Evolutionary conservation across 1,139 yeast species (phyloP), one percentile per base, ranked within the genome.

Genomic region (Yamadazyma friedrichii): DNA sequence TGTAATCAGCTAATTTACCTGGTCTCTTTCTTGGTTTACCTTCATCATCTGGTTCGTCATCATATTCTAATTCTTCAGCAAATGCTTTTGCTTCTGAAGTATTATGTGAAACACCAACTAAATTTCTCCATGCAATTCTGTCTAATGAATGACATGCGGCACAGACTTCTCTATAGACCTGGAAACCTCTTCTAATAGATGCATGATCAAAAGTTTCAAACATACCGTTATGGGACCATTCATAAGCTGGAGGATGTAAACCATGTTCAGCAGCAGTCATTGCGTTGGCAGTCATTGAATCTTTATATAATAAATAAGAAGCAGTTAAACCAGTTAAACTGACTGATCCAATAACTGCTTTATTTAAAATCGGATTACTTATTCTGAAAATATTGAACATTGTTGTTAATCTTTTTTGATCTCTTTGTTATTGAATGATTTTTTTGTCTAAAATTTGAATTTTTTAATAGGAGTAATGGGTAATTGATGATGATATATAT

Each of bases 211-310:
- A 94, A 42, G 96, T 79, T 53, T 84, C 84, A 59, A 91, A 81
- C 82, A 89, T 85, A 59, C 95, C 97, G 61, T 79, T 82, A 70
- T 93, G 98, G 37, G 96, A 78, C 98, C 98, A 93, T 46, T 82
- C 85, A 67, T 78, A 91, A 48, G 82, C 82, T 52, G 98, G 96
- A 35, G 98, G 84, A 67, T 93, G 98, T 64, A 93, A 80, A 56
- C 99, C 99, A 70, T 93, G 98, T 74, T 93, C 99, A 52, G 98
- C 96, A 52, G 95, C 95, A 42, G 98, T 91, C 96, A 91, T 88
- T 59, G 99, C 98, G 59, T 80, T 82, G 47, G 97, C 96, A 47
- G 87, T 79, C 67, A 83, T 78, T 16, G 88, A 74, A 64, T 84
- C 93, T 57, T 85, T 82, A 70, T 86, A 88, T 59, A 87, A 75